Percentiles rank a stretch among this genome's conserved stretches.
These are phyloP conservation scores for Hypoxylon sp. DNA, from an alignment of 2,329 filamentous ascomycete genomes.

Conservation along the genomic window DNA sequence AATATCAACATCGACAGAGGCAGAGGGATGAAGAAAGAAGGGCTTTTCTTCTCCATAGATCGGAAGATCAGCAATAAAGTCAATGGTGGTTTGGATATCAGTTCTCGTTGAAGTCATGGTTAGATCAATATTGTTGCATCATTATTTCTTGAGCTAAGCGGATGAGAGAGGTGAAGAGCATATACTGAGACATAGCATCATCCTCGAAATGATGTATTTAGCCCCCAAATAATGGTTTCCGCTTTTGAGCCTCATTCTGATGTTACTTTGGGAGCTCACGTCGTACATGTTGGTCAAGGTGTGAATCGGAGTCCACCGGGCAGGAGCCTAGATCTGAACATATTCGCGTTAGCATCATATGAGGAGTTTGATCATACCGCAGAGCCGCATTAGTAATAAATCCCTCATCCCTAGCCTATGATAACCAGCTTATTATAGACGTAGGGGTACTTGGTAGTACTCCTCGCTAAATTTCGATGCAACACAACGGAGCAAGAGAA, in stretches of 20 bases:
- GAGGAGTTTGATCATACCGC: too few relatives aligned
- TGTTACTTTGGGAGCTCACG: too few relatives aligned
- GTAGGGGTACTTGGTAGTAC: too few relatives aligned
- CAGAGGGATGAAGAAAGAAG: conserved; percentile 25
- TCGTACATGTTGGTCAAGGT: too few relatives aligned
- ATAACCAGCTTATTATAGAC: too few relatives aligned
- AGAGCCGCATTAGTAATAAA: too few relatives aligned
- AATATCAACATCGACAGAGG: conserved; percentile 7
- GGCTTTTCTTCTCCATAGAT: conserved; percentile 24
- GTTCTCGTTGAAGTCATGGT: not conserved
- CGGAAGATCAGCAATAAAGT: conserved; percentile 26
- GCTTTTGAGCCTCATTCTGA: not conserved
- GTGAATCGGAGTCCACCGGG: too few relatives aligned
- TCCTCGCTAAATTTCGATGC: too few relatives aligned
- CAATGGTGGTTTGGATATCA: conserved; percentile 19
- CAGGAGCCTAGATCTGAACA: too few relatives aligned
- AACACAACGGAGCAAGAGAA: too few relatives aligned
- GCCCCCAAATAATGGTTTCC: not conserved
- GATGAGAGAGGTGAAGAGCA: not conserved
- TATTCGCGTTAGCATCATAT: too few relatives aligned
- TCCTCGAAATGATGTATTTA: not conserved
- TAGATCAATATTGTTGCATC: not conserved
- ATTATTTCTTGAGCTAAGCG: not conserved
- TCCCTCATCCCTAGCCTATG: too few relatives aligned
- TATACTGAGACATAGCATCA: not conserved